These are phyloP conservation scores for Malassezia cuniculi DNA, from an alignment of 1,284 basidiomycete genomes.

Conservation along the genomic window DNA sequence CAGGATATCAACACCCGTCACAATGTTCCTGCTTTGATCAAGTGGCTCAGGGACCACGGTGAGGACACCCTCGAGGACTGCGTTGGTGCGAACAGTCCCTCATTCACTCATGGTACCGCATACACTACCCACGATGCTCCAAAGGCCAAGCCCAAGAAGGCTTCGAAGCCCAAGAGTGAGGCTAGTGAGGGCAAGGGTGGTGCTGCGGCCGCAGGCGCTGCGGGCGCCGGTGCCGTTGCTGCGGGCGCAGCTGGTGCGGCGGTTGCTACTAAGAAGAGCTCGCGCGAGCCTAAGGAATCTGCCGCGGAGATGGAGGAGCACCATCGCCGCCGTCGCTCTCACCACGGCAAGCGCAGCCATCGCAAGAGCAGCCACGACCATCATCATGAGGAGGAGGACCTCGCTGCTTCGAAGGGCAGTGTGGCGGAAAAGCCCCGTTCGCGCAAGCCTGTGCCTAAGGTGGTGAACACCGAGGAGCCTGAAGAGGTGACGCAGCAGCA, in stretches of 20 bases:
- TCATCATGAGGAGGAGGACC: conserved; percentile 14
- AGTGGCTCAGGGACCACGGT: conserved; percentile 39
- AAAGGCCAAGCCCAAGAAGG: conserved; percentile 13
- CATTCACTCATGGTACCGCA: not conserved
- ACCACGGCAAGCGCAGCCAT: too few relatives aligned
- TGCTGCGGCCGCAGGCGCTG: conserved; percentile 16
- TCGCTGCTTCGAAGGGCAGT: conserved; percentile 13
- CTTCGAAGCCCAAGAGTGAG: conserved; percentile 12
- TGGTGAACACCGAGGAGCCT: not conserved
- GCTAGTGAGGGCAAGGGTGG: not conserved
- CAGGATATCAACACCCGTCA: conserved; percentile 36
- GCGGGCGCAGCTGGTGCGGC: conserved; percentile 10
- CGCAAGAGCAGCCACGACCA: conserved; percentile 15
- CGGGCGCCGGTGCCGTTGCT: conserved; percentile 15
- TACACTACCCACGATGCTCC: not conserved
- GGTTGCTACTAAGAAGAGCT: conserved; percentile 13
- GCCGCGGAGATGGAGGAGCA: conserved; percentile 16
- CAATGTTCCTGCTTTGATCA: conserved; percentile 33
- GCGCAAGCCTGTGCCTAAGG: conserved; percentile 13
- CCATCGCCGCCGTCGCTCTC: conserved; percentile 10
- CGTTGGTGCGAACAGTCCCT: conserved; percentile 25
- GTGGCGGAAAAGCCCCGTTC: conserved; percentile 15
- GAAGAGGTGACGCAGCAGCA: not conserved
- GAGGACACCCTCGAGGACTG: conserved; percentile 42
- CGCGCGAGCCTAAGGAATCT: conserved; percentile 13